phyloP scores from a whole-genome alignment of 1,284 basidiomycete species.

The Thecaphora frezii region DNA sequence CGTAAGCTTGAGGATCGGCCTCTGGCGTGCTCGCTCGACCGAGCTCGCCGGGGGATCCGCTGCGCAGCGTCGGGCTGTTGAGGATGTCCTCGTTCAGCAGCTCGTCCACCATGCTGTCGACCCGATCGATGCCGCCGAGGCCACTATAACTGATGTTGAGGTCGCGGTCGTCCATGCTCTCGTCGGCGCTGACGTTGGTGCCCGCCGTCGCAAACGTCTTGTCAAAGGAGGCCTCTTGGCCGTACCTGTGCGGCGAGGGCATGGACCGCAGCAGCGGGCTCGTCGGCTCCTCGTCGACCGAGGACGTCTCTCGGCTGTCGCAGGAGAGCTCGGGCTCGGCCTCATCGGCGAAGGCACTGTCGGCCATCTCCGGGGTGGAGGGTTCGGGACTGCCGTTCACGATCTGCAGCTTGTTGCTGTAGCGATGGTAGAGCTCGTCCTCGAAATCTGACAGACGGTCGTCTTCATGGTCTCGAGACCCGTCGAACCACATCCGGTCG shows the following conservation, averaged over 20 bases:
- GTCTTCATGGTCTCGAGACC: conserved; percentile 4
- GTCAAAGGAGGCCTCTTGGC: conserved; percentile 23
- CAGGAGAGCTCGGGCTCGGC: conserved; percentile 26
- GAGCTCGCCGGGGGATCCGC: background rate
- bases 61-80: conserved; percentile 21
- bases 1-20: background rate
- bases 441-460: conserved; percentile 1
- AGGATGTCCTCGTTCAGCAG: conserved; percentile 49
- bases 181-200: conserved; percentile 8
- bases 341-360: conserved; percentile 2
- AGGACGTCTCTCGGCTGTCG: conserved; percentile 39
- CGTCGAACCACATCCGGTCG: background rate
- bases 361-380: conserved; percentile 1
- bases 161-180: conserved; percentile 8
- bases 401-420: conserved; percentile 14
- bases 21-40: background rate
- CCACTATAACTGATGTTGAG: conserved; percentile 31
- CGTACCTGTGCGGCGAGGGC: background rate
- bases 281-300: conserved; percentile 21
- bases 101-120: conserved; percentile 54
- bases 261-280: conserved; percentile 12
- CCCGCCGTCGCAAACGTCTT: conserved; percentile 7
- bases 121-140: conserved; percentile 42
- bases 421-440: background rate
- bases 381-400: conserved; percentile 19